Percentiles rank a stretch among this genome's conserved stretches.
These are phyloP conservation scores for Fusarium continuum DNA, from an alignment of 2,329 filamentous ascomycete genomes.

Conservation along the genomic window DNA sequence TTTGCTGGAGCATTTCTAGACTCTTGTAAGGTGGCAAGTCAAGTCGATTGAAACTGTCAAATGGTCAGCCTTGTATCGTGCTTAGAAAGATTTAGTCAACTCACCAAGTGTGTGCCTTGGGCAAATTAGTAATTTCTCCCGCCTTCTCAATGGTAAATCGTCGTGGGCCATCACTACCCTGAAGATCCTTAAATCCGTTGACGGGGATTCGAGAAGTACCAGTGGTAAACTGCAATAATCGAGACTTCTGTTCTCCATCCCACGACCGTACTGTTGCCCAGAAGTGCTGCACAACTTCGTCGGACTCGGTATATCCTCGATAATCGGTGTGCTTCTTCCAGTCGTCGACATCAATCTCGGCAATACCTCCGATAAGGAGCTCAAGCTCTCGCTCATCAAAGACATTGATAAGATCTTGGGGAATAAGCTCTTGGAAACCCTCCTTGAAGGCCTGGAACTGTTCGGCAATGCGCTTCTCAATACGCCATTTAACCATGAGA, in stretches of 20 bases:
- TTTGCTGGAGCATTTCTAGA: conserved; percentile 83
- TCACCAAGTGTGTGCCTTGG: conserved; percentile 98
- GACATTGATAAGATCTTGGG: conserved; percentile 94
- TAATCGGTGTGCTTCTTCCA: conserved; percentile 99
- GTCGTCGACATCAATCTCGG: conserved; percentile 99
- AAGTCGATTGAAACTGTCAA: conserved; percentile 88
- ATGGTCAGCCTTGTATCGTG: conserved; percentile 35
- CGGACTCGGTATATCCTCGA: conserved; percentile 95
- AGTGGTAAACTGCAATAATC: conserved; percentile 94
- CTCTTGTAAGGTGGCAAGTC: conserved; percentile 94
- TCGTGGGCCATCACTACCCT: conserved; percentile 94
- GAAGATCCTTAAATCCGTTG: conserved; percentile 98
- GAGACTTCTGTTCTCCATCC: conserved; percentile 98
- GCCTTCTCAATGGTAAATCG: conserved; percentile 98
- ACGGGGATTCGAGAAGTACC: conserved; percentile 98
- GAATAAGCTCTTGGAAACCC: conserved; percentile 97
- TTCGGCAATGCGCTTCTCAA: conserved; percentile 97
- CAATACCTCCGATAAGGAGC: conserved; percentile 95
- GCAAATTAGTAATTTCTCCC: conserved; percentile 87
- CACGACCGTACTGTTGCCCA: conserved; percentile 97
- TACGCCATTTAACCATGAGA: conserved; percentile 98
- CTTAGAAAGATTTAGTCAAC: conserved; percentile 47
- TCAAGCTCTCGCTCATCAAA: conserved; percentile 98
- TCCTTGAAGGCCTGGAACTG: conserved; percentile 98
- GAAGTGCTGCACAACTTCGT: conserved; percentile 98